Evolutionary conservation across 1,284 basidiomycete species (phyloP).

Genomic region (Malassezia restricta): DNA sequence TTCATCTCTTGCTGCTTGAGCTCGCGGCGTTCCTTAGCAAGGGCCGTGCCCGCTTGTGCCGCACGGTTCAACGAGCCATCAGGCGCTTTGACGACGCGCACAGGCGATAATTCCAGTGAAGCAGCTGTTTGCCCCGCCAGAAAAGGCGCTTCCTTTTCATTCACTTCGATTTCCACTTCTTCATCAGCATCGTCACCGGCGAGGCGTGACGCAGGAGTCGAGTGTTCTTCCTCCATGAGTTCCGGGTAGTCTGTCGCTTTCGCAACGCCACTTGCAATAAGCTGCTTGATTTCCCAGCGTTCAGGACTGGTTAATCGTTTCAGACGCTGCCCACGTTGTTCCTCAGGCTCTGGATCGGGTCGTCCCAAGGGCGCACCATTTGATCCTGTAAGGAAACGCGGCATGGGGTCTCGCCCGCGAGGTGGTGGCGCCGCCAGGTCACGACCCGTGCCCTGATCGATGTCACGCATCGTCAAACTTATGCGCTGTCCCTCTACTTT

Average conservation of each 20-base stretch:
- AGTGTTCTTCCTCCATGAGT: constrained; percentile 58
- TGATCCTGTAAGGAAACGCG: constrained; percentile 46
- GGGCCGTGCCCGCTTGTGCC: constrained; percentile 76
- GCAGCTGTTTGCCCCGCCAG: constrained; percentile 88
- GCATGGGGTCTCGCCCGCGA: constrained; percentile 58
- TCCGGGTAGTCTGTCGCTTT: constrained; percentile 91
- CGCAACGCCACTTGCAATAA: constrained; percentile 87
- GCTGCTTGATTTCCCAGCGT: constrained; percentile 97
- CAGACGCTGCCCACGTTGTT: constrained; percentile 48
- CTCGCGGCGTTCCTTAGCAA: constrained; percentile 90
- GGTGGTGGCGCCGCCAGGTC: constrained; percentile 78
- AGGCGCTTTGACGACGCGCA: constrained; percentile 69
- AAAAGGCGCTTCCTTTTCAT: constrained; percentile 93
- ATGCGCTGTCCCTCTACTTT: constrained; percentile 69
- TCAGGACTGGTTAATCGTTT: constrained; percentile 91
- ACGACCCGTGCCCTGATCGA: constrained; percentile 75
- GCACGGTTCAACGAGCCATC: constrained; percentile 67
- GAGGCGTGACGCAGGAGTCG: constrained; percentile 26
- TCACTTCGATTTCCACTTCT: constrained; percentile 90
- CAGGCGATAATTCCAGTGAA: constrained; percentile 85
- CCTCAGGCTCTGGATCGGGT: not conserved
- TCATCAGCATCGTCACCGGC: constrained; percentile 35
- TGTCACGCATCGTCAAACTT: constrained; percentile 91
- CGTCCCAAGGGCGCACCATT: constrained; percentile 49
- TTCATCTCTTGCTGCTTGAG: constrained; percentile 85